Base-by-base conservation (phyloP, 345 rosid genomes). In the Lagerstroemia speciosa region DNA sequence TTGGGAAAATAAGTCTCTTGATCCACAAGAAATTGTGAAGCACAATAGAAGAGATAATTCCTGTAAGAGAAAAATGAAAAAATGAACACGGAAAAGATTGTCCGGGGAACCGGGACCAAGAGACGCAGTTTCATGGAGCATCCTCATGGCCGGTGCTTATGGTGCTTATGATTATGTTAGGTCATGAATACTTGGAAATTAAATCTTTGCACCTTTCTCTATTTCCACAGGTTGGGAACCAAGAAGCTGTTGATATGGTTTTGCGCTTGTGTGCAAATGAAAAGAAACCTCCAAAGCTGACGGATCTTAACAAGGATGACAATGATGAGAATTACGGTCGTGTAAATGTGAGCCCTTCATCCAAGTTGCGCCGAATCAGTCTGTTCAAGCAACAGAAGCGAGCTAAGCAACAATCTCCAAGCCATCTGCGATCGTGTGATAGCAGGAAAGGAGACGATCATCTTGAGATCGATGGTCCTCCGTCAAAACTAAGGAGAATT, bases 211-310 rank as follows among this genome's bases (percentile, higher is more conserved):
- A 8, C 15, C 46, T 41, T 15, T 15, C 14, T 9, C 15, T 37
- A 60, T 67, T 36, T 60, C 67, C 52, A 20, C 75, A 84, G 90
- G 91, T 90, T 70, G 78, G 87, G 68, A 80, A 83, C 72, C 96
- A 92, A 77, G 95, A 92, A 78, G 92, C 87, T 10, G 73, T 90
- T 66, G 88, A 88, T 69, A 75, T 71, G 0, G 83, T 89, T 62
- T 67, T 69, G 64, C 15, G 40, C 14, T 65, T 76, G 40, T 74
- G 78, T 30, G 41, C 64, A 73, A 76, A 64, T 43, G 83, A 75
- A 64, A 85, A 81, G 77, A 79, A 76, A 74, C 31, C 40, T 10
- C 74, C 63, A 41, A 41, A 74, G 4, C 24, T 41, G 14, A 41
- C 46, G 14, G 46, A 9, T 41, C 46, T 41, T 41, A 8, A 15